A percentile compares a stretch with the other conserved stretches of the same genome.
Conservation (phyloP, 2,329 filamentous ascomycete species). For the Delphinella strobiligena region DNA sequence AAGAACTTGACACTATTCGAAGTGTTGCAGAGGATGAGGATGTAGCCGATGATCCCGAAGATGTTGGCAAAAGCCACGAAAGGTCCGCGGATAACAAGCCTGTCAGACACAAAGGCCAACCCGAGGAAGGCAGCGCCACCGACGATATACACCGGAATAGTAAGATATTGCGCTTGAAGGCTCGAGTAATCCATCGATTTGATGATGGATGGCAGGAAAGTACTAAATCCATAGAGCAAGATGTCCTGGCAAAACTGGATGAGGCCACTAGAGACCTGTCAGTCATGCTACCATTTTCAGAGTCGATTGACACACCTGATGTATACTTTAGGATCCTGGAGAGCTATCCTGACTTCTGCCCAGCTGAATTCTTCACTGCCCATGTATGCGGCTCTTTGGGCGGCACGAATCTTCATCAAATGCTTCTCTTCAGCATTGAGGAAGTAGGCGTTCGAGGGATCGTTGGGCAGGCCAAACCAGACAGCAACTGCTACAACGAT, state of each 20-base stretch:
- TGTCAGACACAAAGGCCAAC: conserved; percentile 37
- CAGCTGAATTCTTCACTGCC: conserved; percentile 39
- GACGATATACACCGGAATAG: conserved; percentile 44
- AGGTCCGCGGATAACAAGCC: conserved; percentile 14
- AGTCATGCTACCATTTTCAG: background rate
- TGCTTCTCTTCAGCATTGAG: conserved; percentile 33
- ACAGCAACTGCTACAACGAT: conserved; percentile 14
- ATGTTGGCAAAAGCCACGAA: conserved; percentile 12
- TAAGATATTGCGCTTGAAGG: conserved; percentile 42
- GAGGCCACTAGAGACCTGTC: conserved; percentile 15
- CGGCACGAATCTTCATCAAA: conserved; percentile 37
- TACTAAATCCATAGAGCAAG: conserved; percentile 45
- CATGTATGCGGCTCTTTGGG: conserved; percentile 36
- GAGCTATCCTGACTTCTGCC: conserved; percentile 36
- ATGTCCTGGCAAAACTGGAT: conserved; percentile 43
- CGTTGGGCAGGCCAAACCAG: conserved; percentile 25
- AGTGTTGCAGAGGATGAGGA: conserved; percentile 12
- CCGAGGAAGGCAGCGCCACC: conserved; percentile 35
- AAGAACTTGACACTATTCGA: conserved; percentile 15
- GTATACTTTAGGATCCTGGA: conserved; percentile 41
- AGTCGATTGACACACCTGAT: conserved; percentile 19
- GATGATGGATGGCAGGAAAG: conserved; percentile 46
- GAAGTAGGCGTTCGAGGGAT: conserved; percentile 32
- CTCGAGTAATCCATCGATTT: conserved; percentile 38
- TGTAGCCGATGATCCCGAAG: conserved; percentile 14